These are phyloP conservation scores for Mallotus japonicus DNA, from an alignment of 441 rosid genomes.

Conservation along the genomic window DNA sequence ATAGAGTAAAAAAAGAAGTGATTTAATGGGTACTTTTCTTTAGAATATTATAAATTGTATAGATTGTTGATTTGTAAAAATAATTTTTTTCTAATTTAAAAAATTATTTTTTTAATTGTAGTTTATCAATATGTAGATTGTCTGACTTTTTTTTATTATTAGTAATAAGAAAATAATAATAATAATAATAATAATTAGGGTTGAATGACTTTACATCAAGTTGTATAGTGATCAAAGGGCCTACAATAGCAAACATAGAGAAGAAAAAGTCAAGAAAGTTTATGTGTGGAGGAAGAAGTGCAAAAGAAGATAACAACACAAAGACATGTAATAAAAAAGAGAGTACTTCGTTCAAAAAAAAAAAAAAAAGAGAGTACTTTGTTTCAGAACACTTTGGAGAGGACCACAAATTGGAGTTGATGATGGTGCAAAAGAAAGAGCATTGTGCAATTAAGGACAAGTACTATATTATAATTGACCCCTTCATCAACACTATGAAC, in stretches of 20 bases:
- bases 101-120: too few species aligned
- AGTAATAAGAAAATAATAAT: too few species aligned
- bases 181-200: neutral
- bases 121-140: too few species aligned
- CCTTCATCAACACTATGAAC: conserved; percentile 5
- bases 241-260: conserved; percentile 14
- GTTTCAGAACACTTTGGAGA: conserved; percentile 16
- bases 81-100: too few species aligned
- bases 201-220: conserved; percentile 13
- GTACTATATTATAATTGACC: neutral
- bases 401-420: conserved; percentile 13
- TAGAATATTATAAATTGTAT: neutral
- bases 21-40: too few species aligned
- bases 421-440: conserved; percentile 5
- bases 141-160: too few species aligned
- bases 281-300: conserved; percentile 25
- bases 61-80: too few species aligned
- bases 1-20: too few species aligned
- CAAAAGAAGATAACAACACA: conserved; percentile 25
- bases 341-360: too few species aligned
- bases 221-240: conserved; percentile 29
- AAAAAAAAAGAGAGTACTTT: conserved; percentile 23
- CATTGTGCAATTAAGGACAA: neutral
- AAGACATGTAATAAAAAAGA: conserved; percentile 1
- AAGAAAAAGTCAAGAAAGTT: conserved; percentile 22